Base-by-base conservation (phyloP, 257 asterid species). In the Hygrophila difformis region DNA sequence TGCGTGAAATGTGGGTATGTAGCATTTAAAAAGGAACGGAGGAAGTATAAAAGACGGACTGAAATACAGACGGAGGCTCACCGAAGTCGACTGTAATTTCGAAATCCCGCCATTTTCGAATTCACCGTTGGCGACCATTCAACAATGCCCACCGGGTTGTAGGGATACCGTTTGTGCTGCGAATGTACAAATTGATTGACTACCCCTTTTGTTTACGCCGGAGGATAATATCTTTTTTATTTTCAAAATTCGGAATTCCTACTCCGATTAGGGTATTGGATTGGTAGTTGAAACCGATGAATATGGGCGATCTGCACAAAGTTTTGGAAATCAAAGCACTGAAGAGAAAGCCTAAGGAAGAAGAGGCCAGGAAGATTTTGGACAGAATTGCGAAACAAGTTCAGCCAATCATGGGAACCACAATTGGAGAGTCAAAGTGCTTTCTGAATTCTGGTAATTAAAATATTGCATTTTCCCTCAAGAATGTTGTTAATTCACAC, bases 351-450 rank as follows among this genome's bases (percentile, higher is more conserved):
- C 81, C 93, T 5, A 75, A 58, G 15, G 62, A 56, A 60, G 96
- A 77, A 57, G 91, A 77, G 46, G 93, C 94, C 11, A 67, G 51
- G 44, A 79, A 73, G 62, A 67, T 85, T 75, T 67, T 89, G 12
- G 78, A 89, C 10, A 66, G 47, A 53, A 44, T 89, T 19, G 94
- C 93, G 11, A 74, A 78, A 38, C 96, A 84, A 66, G 96, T 89
- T 64, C 96, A 89, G 48, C 97, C 97, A 36, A 82, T 89, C 47
- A 84, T 89, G 96, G 72, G 81, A 84, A 85, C n/a, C 93, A 68
- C 64, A 69, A 78, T 20, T 89, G 97, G 97, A 75, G 85, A 64
- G 94, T 89, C 69, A 89, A 84, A 78, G 5, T 79, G 22, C 82
- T 89, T 6, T 89, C 97, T 18, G 96, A 89, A 65, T 59, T 89